Conservation (phyloP, 345 rosid species). For the Salix viminalis region DNA sequence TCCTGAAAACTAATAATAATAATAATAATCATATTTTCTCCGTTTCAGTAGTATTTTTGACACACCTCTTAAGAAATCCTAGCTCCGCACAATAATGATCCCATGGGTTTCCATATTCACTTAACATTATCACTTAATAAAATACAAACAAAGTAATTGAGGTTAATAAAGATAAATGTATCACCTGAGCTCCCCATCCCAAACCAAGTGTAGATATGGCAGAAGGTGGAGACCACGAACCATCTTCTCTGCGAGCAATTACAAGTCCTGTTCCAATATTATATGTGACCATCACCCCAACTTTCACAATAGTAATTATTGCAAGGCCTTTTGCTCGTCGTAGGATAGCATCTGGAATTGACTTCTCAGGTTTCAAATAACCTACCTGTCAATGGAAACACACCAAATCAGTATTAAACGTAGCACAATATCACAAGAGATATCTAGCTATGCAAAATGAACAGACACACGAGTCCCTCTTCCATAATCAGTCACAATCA, state of each 20-base stretch:
- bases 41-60: too few relatives aligned
- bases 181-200: constrained; percentile 99
- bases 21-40: too few relatives aligned
- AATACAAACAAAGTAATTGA: not conserved
- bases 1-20: too few relatives aligned
- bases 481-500: not conserved
- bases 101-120: not conserved
- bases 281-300: constrained; percentile 84
- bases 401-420: constrained; percentile 12
- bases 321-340: constrained; percentile 91
- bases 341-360: constrained; percentile 76
- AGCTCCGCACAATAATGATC: not conserved
- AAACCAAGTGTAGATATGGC: constrained; percentile 86
- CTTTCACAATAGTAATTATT: constrained; percentile 71
- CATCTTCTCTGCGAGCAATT: constrained; percentile 82
- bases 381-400: constrained; percentile 52
- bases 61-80: too few relatives aligned
- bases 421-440: not conserved
- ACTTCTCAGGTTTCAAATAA: constrained; percentile 68
- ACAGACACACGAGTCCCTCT: not conserved
- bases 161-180: not conserved
- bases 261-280: constrained; percentile 91
- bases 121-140: not conserved
- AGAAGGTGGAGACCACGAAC: constrained; percentile 97
- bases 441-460: not conserved